These are phyloP conservation scores for Hortiboletus flavorubellus DNA, from an alignment of 768 basidiomycete genomes.

Conservation along the genomic window DNA sequence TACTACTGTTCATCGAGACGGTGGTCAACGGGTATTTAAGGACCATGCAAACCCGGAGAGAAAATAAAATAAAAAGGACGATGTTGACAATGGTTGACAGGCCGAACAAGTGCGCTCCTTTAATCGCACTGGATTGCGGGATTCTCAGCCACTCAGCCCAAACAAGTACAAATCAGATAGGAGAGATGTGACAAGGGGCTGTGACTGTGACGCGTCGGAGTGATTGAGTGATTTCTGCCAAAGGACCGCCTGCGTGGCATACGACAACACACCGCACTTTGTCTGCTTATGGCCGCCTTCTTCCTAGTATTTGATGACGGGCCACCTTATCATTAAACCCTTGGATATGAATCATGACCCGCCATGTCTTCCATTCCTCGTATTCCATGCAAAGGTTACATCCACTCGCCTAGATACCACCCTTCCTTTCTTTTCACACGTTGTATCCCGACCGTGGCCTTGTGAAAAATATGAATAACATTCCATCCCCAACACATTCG, in stretches of 20 bases:
- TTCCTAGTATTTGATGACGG: too few species aligned
- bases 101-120: slow-evolving; percentile 17
- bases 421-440: not conserved
- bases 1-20: slow-evolving; percentile 26
- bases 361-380: not conserved
- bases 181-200: not conserved
- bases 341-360: too few species aligned
- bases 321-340: too few species aligned
- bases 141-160: slow-evolving; percentile 24
- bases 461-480: not conserved
- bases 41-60: slow-evolving; percentile 37
- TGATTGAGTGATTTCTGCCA: slow-evolving; percentile 33
- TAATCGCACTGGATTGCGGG: slow-evolving; percentile 22
- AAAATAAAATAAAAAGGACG: slow-evolving; percentile 30
- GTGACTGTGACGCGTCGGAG: slow-evolving; percentile 14
- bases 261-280: slow-evolving; percentile 4
- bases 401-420: not conserved
- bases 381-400: not conserved
- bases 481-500: not conserved
- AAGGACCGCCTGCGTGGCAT: slow-evolving; percentile 13
- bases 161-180: slow-evolving; percentile 20
- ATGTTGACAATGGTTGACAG: slow-evolving; percentile 56
- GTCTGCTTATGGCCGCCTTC: slow-evolving; percentile 5
- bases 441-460: not conserved
- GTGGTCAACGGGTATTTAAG: slow-evolving; percentile 39